Percentiles rank a stretch among this genome's conserved stretches.
These are phyloP conservation scores for Penicillium glabrum DNA, from an alignment of 2,329 filamentous ascomycete genomes.

Conservation along the genomic window DNA sequence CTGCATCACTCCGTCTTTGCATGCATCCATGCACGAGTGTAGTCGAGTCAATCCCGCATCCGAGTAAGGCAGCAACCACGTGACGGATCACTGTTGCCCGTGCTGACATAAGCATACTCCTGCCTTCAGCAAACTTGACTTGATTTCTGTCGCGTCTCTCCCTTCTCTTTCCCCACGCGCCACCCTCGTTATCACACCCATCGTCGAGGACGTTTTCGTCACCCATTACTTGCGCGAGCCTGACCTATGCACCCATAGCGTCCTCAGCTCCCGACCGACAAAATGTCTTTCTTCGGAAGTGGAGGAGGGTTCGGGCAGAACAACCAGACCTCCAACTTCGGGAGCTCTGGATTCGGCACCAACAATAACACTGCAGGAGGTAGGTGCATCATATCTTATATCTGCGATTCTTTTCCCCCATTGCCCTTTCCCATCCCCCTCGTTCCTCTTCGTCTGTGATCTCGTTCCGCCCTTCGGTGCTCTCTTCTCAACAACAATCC, in stretches of 20 bases:
- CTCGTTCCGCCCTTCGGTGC: conserved; percentile 11
- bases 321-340: conserved; percentile 45
- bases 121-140: conserved; percentile 21
- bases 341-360: conserved; percentile 33
- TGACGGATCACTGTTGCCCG: conserved; percentile 19
- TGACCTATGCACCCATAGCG: conserved; percentile 27
- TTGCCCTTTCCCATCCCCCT: conserved; percentile 2
- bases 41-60: neutral
- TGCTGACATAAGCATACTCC: conserved; percentile 19
- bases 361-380: conserved; percentile 35
- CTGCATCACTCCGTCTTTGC: neutral
- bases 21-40: neutral
- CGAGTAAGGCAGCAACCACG: conserved; percentile 18
- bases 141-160: conserved; percentile 27
- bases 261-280: conserved; percentile 25
- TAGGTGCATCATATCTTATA: conserved; percentile 29
- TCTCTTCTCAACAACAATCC: conserved; percentile 14
- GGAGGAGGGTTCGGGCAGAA: conserved; percentile 63
- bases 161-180: conserved; percentile 22
- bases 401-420: conserved; percentile 3
- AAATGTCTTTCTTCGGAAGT: conserved; percentile 45
- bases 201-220: conserved; percentile 3
- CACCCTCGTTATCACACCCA: conserved; percentile 4
- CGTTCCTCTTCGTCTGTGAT: neutral
- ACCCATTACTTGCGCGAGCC: conserved; percentile 1